phyloP scores from a whole-genome alignment of 208 protist species.

The Wallacemonas collosoma region DNA sequence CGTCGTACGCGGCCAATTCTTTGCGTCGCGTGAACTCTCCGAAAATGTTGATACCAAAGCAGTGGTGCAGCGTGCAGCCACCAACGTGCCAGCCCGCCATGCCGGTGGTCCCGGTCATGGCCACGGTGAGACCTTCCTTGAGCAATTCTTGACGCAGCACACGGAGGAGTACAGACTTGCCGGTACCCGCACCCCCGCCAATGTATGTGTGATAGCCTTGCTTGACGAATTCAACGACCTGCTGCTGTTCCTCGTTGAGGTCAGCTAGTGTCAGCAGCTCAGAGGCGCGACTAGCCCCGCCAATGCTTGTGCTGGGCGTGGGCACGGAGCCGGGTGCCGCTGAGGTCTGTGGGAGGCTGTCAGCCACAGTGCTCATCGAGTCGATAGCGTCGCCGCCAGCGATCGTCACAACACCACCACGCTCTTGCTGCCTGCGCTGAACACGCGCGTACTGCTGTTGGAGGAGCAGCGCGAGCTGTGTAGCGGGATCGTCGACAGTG shows the following conservation, averaged over 20 bases:
- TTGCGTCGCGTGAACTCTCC: conserved; percentile 70
- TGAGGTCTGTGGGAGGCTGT: not conserved
- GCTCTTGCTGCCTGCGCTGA: conserved; percentile 23
- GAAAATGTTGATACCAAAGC: conserved; percentile 81
- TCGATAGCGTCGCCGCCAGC: not conserved
- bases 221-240: conserved; percentile 72
- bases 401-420: not conserved
- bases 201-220: conserved; percentile 86
- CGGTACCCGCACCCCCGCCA: conserved; percentile 86
- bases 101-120: conserved; percentile 85
- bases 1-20: conserved; percentile 77
- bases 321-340: not conserved
- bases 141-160: conserved; percentile 73
- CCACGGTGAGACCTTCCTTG: conserved; percentile 64
- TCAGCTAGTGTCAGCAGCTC: conserved; percentile 60
- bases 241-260: conserved; percentile 83
- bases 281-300: conserved; percentile 18
- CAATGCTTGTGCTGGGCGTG: not conserved
- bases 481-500: conserved; percentile 24
- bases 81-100: conserved; percentile 79
- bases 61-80: conserved; percentile 89
- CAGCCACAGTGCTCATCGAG: not conserved
- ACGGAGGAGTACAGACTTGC: conserved; percentile 88
- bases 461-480: conserved; percentile 41
- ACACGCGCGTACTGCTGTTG: conserved; percentile 46